phyloP scores from a whole-genome alignment of 2,329 filamentous ascomycete species.

The Pestalotiopsis sp. region DNA sequence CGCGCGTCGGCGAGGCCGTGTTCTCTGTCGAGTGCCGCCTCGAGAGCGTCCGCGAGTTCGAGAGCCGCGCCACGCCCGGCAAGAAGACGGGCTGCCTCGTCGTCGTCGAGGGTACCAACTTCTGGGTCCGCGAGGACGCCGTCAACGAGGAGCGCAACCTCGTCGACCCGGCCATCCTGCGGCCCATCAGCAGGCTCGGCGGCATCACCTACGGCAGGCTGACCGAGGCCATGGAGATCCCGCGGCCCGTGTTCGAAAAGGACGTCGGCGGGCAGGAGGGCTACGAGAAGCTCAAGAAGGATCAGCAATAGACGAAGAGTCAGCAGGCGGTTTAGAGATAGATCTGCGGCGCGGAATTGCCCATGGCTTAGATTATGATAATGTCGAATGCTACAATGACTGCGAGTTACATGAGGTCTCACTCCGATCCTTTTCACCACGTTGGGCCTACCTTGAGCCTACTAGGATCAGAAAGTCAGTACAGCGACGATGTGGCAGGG shows the following conservation, averaged over 20 bases:
- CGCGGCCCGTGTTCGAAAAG: constrained; percentile 59
- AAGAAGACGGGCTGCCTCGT: constrained; percentile 75
- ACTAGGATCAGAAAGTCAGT: not conserved
- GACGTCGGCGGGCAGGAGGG: constrained; percentile 55
- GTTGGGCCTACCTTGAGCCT: not conserved
- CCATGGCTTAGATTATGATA: not conserved
- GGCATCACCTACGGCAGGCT: constrained; percentile 82
- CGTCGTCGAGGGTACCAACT: constrained; percentile 80
- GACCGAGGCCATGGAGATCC: constrained; percentile 72
- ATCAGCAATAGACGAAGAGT: constrained; percentile 17
- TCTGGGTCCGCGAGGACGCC: constrained; percentile 90
- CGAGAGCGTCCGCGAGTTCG: constrained; percentile 75
- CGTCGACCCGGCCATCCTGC: constrained; percentile 75
- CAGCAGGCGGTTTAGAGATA: not conserved
- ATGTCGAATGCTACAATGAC: too few species aligned
- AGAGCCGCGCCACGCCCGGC: constrained; percentile 69
- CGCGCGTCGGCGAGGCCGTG: constrained; percentile 73
- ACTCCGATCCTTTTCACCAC: too few species aligned
- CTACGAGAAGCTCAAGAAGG: constrained; percentile 57
- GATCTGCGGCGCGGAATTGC: not conserved
- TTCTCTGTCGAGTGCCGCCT: constrained; percentile 83
- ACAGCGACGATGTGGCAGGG: too few species aligned
- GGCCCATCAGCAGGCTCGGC: constrained; percentile 77
- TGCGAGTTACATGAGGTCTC: too few species aligned
- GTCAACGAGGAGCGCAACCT: constrained; percentile 75